A percentile compares a stretch with the other conserved stretches of the same genome.
These are phyloP conservation scores for Apophysomyces trapeziformis DNA, from an alignment of 371 early-diverging fungal genomes.

Conservation along the genomic window DNA sequence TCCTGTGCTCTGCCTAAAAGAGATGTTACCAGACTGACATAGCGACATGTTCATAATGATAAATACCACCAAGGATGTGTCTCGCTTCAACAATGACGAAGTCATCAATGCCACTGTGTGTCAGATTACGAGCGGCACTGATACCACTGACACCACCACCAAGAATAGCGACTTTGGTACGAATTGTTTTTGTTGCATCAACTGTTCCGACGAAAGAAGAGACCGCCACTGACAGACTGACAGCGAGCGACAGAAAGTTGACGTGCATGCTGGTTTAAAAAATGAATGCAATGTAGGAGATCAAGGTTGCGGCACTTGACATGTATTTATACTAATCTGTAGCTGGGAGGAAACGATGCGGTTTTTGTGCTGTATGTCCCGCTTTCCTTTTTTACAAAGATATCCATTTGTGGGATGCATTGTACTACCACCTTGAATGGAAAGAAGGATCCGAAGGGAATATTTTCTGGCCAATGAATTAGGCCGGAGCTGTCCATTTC, in stretches of 20 bases:
- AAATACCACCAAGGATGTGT: conserved; percentile 40
- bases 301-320: not conserved
- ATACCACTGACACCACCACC: conserved; percentile 57
- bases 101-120: conserved; percentile 39
- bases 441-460: not conserved
- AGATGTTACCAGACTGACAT: not conserved
- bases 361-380: no score
- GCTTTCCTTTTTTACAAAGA: not conserved
- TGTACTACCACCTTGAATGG: not conserved
- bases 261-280: not conserved
- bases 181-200: conserved; percentile 20
- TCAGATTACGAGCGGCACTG: conserved; percentile 48
- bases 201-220: conserved; percentile 11
- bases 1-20: conserved; percentile 45
- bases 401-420: not conserved
- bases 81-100: conserved; percentile 53
- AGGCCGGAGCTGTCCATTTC: not conserved
- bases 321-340: not conserved
- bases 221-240: conserved; percentile 6
- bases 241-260: not conserved
- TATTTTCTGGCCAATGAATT: not conserved
- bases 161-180: conserved; percentile 50
- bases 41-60: not conserved
- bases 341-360: no score
- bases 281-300: not conserved